These are phyloP conservation scores for Catharanthus roseus DNA, from an alignment of 257 asterid genomes.

Conservation along the genomic window DNA sequence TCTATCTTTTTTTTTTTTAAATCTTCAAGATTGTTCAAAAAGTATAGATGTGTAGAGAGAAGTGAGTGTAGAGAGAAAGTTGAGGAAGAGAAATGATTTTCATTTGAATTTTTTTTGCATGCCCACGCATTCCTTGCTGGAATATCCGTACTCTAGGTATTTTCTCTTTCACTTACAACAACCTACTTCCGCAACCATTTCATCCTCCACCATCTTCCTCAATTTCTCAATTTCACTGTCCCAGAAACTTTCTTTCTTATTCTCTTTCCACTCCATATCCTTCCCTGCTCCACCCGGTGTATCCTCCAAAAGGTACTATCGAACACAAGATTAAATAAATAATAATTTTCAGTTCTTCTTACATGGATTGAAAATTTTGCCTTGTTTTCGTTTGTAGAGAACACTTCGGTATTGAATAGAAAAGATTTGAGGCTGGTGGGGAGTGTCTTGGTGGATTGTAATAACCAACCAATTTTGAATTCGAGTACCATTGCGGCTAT, in stretches of 20 bases:
- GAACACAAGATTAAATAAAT: constrained; percentile 1
- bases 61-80: too few relatives aligned
- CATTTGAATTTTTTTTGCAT: too few relatives aligned
- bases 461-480: constrained; percentile 27
- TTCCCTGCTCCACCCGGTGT: constrained; percentile 10
- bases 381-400: constrained; percentile 25
- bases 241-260: constrained; percentile 23
- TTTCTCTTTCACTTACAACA: constrained; percentile 44
- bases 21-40: too few relatives aligned
- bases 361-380: not conserved
- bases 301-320: constrained; percentile 20
- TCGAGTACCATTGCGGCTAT: constrained; percentile 85
- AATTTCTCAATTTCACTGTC: constrained; percentile 40
- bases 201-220: constrained; percentile 28
- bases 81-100: too few relatives aligned
- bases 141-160: too few relatives aligned
- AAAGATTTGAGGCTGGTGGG: constrained; percentile 62
- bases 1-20: too few relatives aligned
- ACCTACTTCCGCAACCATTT: constrained; percentile 22
- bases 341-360: not conserved
- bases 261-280: constrained; percentile 31
- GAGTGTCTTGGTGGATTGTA: constrained; percentile 34
- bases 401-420: constrained; percentile 39
- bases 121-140: too few relatives aligned
- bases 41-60: too few relatives aligned